Evolutionary conservation across 805 yeast species (phyloP).

Genomic region (Ogataea methanolica): DNA sequence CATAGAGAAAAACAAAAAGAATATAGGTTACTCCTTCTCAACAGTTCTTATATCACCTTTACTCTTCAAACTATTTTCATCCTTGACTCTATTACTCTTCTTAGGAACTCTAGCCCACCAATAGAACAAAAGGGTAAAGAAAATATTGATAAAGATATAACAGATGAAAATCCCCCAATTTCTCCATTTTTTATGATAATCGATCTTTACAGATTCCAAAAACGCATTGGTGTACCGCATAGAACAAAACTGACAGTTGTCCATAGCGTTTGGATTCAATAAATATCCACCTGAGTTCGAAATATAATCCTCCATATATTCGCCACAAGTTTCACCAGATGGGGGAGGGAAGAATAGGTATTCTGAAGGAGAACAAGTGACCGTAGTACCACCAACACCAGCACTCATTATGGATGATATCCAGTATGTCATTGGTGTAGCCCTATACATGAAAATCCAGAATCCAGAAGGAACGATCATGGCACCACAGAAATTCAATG

Average conservation of each 20-base stretch:
- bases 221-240: slow-evolving; percentile 46
- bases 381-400: slow-evolving; percentile 45
- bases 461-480: slow-evolving; percentile 52
- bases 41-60: too few relatives aligned
- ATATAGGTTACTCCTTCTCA: too few relatives aligned
- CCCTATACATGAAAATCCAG: slow-evolving; percentile 71
- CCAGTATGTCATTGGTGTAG: slow-evolving; percentile 62
- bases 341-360: slow-evolving; percentile 43
- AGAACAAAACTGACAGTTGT: slow-evolving; percentile 56
- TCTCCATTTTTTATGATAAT: slow-evolving; percentile 52
- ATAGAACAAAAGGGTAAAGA: neutral
- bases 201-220: slow-evolving; percentile 11
- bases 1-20: too few relatives aligned
- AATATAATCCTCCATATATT: slow-evolving; percentile 39
- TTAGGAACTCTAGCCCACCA: slow-evolving; percentile 3
- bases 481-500: slow-evolving; percentile 71
- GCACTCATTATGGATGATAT: slow-evolving; percentile 47
- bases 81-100: neutral
- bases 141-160: slow-evolving; percentile 26
- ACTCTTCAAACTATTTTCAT: too few relatives aligned
- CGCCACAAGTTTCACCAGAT: slow-evolving; percentile 50
- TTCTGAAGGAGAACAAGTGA: slow-evolving; percentile 44
- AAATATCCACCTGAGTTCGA: slow-evolving; percentile 42
- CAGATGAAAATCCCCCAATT: slow-evolving; percentile 47
- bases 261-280: slow-evolving; percentile 36